These are phyloP conservation scores for Boletellus sp. DNA, from an alignment of 768 basidiomycete species.

Conservation along the genomic window DNA sequence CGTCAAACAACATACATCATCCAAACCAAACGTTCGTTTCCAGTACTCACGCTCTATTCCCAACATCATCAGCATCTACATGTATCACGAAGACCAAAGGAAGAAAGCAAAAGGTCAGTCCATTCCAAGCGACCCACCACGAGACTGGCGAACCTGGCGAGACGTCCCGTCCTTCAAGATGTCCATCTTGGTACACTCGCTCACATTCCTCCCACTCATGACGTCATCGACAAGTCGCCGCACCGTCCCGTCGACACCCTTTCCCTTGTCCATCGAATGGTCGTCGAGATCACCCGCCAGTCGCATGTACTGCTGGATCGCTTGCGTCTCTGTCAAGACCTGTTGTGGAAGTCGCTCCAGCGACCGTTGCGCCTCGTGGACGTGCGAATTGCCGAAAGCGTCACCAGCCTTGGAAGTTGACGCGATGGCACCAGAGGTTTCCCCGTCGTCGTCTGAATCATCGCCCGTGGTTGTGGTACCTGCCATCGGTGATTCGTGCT, in stretches of 20 bases:
- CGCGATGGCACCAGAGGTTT: background rate
- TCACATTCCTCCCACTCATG: conserved; percentile 32
- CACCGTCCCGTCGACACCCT: conserved; percentile 19
- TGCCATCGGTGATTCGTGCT: background rate
- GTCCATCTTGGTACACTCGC: conserved; percentile 35
- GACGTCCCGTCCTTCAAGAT: conserved; percentile 42
- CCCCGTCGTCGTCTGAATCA: background rate
- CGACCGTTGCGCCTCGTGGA: conserved; percentile 22
- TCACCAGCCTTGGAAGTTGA: conserved; percentile 4
- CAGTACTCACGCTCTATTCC: conserved; percentile 43
- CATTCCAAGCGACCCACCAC: background rate
- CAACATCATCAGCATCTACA: conserved; percentile 43
- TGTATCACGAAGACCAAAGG: background rate
- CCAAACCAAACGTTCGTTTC: background rate
- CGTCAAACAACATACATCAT: background rate
- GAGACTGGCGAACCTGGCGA: conserved; percentile 34
- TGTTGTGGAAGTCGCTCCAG: conserved; percentile 39
- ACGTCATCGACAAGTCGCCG: conserved; percentile 39
- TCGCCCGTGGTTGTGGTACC: background rate
- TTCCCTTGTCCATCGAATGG: conserved; percentile 4
- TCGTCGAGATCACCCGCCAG: conserved; percentile 23
- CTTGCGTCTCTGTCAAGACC: conserved; percentile 35
- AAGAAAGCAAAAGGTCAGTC: background rate
- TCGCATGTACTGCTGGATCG: conserved; percentile 41
- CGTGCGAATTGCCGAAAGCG: background rate